Percentiles rank a stretch among this genome's conserved stretches.
These are phyloP conservation scores for Verticillium zaregamsianum DNA, from an alignment of 2,329 filamentous ascomycete genomes.

Conservation along the genomic window DNA sequence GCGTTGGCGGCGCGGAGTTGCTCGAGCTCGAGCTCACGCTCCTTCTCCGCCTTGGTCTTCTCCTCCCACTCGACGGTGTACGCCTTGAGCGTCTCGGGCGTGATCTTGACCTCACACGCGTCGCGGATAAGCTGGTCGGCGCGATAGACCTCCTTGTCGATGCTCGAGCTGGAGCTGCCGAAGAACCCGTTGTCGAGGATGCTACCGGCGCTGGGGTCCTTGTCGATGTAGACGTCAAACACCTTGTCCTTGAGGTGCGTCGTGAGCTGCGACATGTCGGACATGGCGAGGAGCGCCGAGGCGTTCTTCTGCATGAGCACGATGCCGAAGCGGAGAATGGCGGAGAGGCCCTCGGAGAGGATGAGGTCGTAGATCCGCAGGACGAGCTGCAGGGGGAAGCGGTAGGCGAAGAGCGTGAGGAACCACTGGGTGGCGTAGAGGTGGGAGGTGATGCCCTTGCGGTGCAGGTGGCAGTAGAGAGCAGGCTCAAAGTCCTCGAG, in stretches of 20 bases:
- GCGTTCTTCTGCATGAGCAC: conserved; percentile 96
- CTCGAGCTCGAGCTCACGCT: conserved; percentile 78
- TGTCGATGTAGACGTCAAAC: conserved; percentile 97
- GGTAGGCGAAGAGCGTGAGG: conserved; percentile 95
- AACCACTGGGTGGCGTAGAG: conserved; percentile 99
- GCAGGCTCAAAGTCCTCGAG: conserved; percentile 93
- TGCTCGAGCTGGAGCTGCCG: conserved; percentile 79
- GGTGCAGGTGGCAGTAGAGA: conserved; percentile 87
- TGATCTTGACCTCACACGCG: conserved; percentile 82
- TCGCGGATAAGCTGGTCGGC: conserved; percentile 92
- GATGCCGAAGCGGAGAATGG: conserved; percentile 90
- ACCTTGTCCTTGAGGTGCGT: conserved; percentile 89
- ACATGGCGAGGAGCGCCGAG: conserved; percentile 70
- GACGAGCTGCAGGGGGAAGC: conserved; percentile 93
- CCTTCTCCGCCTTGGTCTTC: conserved; percentile 75
- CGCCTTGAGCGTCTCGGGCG: conserved; percentile 71
- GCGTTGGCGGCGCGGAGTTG: conserved; percentile 63
- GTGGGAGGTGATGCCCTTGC: conserved; percentile 82
- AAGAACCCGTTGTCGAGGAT: conserved; percentile 97
- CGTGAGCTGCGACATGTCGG: conserved; percentile 86
- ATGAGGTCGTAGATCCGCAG: conserved; percentile 96
- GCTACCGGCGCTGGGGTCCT: conserved; percentile 84
- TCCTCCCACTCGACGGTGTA: conserved; percentile 93
- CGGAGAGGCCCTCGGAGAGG: conserved; percentile 85
- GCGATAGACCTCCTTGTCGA: conserved; percentile 93